Conservation (phyloP, 106 monocot genomes). For the Dioscorea alata region DNA sequence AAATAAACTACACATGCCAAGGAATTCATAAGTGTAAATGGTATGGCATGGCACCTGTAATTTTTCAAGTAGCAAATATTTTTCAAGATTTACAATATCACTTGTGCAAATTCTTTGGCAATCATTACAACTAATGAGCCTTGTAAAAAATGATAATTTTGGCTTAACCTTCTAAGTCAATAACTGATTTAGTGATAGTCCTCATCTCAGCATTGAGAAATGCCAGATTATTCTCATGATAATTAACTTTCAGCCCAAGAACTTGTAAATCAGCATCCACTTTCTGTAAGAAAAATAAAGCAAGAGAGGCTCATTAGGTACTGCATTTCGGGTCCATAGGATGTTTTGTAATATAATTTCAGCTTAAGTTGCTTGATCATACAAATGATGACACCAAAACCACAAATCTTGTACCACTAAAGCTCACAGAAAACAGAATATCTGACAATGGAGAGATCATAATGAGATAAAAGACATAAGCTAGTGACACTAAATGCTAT, state of each 20-base stretch:
- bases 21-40: background rate
- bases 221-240: background rate
- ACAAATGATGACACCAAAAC: too few species aligned
- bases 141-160: background rate
- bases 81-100: conserved; percentile 34
- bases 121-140: background rate
- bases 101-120: too few species aligned
- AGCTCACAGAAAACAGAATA: too few species aligned
- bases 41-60: background rate
- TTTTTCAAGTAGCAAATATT: conserved; percentile 21
- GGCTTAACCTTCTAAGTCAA: conserved; percentile 39
- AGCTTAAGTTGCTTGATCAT: too few species aligned
- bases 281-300: background rate
- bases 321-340: too few species aligned
- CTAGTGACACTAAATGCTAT: too few species aligned
- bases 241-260: background rate
- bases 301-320: too few species aligned
- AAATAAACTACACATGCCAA: too few species aligned
- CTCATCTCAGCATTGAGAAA: background rate
- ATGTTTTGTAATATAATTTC: too few species aligned
- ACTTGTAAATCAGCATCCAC: background rate
- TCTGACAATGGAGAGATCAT: too few species aligned
- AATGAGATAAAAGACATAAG: too few species aligned
- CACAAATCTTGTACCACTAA: too few species aligned
- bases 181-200: background rate